A percentile compares a stretch with the other conserved stretches of the same genome.
phyloP scores from a whole-genome alignment of 352 stramenopile species.

The Pythium guiyangense region DNA sequence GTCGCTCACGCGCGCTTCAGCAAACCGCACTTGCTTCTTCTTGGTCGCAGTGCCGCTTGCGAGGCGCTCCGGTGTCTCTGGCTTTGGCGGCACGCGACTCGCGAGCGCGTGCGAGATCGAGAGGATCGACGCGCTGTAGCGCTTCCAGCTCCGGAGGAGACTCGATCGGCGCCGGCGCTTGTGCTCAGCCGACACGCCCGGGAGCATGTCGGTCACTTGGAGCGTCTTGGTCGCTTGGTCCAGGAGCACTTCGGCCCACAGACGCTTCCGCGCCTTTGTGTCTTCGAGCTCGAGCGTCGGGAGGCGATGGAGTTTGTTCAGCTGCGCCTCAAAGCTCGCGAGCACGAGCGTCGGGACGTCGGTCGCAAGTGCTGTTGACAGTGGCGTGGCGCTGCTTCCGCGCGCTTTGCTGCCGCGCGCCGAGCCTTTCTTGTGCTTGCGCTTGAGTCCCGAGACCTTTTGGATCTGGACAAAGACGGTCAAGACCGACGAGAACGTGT shows the following conservation, averaged over 20 bases:
- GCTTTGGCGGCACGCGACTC: slow-evolving; percentile 4
- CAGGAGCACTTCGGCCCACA: slow-evolving; percentile 76
- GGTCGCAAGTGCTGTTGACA: neutral
- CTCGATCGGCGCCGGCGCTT: slow-evolving; percentile 57
- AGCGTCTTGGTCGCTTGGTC: slow-evolving; percentile 81
- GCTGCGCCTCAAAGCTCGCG: slow-evolving; percentile 69
- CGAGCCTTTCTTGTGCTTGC: slow-evolving; percentile 23
- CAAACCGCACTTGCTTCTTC: slow-evolving; percentile 73
- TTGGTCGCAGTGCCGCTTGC: slow-evolving; percentile 4
- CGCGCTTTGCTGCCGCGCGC: neutral
- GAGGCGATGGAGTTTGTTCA: slow-evolving; percentile 75
- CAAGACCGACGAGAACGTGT: slow-evolving; percentile 55
- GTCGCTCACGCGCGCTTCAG: slow-evolving; percentile 6
- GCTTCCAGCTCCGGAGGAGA: slow-evolving; percentile 74
- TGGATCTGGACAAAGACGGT: slow-evolving; percentile 75
- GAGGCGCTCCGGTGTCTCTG: neutral
- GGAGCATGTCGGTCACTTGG: slow-evolving; percentile 75
- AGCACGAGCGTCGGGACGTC: slow-evolving; percentile 27
- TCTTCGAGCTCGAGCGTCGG: slow-evolving; percentile 77
- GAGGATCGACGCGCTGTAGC: slow-evolving; percentile 65
- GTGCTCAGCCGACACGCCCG: slow-evolving; percentile 66
- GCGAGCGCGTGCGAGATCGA: slow-evolving; percentile 56
- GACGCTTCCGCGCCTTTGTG: slow-evolving; percentile 44
- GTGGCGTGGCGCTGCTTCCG: neutral
- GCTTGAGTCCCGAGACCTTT: slow-evolving; percentile 43